phyloP scores from a whole-genome alignment of 345 rosid species.

The Excoecaria agallocha region DNA sequence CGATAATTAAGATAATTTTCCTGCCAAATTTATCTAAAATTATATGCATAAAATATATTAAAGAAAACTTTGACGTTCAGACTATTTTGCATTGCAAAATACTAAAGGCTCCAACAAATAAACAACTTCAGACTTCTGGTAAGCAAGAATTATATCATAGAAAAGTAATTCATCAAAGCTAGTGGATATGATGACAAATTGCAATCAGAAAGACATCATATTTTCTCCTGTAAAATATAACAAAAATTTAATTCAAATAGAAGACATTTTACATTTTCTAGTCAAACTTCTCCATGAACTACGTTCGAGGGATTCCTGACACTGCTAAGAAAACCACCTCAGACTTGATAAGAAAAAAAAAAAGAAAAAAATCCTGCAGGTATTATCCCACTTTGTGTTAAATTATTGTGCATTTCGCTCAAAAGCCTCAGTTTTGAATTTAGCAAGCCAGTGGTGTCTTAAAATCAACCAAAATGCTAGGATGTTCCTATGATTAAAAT shows the following conservation, averaged over 20 bases:
- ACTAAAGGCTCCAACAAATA: not conserved
- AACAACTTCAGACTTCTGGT: not conserved
- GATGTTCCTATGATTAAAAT: not conserved
- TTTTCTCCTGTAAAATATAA: not conserved
- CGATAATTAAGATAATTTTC: conserved; percentile 92
- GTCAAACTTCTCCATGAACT: not conserved
- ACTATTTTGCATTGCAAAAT: not conserved
- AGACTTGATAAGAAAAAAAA: too few relatives aligned
- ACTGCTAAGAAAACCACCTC: too few relatives aligned
- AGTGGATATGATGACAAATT: too few relatives aligned
- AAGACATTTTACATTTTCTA: not conserved
- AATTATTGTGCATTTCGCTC: too few relatives aligned
- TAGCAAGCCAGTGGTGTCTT: not conserved
- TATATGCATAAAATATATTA: not conserved
- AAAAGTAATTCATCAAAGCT: too few relatives aligned
- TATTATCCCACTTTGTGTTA: too few relatives aligned
- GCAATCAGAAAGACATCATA: not conserved
- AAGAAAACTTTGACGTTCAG: not conserved
- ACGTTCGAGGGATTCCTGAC: not conserved
- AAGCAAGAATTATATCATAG: too few relatives aligned
- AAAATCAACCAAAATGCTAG: not conserved
- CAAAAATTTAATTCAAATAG: not conserved
- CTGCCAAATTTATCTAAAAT: conserved; percentile 40
- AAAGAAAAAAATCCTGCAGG: too few relatives aligned
- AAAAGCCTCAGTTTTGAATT: not conserved